phyloP scores from a whole-genome alignment of 352 stramenopile genomes.

The Pythium graminicola region DNA sequence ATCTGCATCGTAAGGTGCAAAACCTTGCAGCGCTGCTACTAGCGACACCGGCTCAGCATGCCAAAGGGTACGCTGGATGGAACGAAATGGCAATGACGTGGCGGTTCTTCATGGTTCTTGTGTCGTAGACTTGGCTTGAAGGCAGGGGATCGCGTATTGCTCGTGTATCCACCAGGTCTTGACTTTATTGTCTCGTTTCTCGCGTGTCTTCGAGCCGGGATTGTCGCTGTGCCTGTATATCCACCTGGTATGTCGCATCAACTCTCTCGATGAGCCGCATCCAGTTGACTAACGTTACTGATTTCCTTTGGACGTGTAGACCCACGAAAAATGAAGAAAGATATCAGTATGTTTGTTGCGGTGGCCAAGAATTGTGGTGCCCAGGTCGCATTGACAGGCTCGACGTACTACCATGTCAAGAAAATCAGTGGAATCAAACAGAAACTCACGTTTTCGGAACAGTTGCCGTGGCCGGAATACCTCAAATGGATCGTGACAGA shows the following conservation, averaged over 20 bases:
- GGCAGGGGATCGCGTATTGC: conserved; percentile 79
- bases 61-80: conserved; percentile 50
- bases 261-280: too few relatives aligned
- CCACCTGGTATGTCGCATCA: conserved; percentile 32
- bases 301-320: conserved; percentile 58
- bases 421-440: conserved; percentile 86
- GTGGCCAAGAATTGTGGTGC: conserved; percentile 90
- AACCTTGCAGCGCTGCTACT: conserved; percentile 64
- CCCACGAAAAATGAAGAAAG: conserved; percentile 92
- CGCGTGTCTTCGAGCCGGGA: conserved; percentile 89
- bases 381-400: conserved; percentile 89
- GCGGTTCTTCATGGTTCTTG: too few relatives aligned
- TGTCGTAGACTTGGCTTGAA: conserved; percentile 45
- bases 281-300: too few relatives aligned
- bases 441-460: conserved; percentile 57
- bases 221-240: conserved; percentile 93
- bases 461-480: conserved; percentile 74
- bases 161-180: conserved; percentile 96
- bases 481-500: conserved; percentile 87
- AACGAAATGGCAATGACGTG: too few relatives aligned
- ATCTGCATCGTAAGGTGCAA: conserved; percentile 58
- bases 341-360: conserved; percentile 94
- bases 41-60: conserved; percentile 39
- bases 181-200: conserved; percentile 98
- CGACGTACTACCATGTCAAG: conserved; percentile 92